Base-by-base conservation (phyloP, 257 asterid species). In the Nemophila menziesii region DNA sequence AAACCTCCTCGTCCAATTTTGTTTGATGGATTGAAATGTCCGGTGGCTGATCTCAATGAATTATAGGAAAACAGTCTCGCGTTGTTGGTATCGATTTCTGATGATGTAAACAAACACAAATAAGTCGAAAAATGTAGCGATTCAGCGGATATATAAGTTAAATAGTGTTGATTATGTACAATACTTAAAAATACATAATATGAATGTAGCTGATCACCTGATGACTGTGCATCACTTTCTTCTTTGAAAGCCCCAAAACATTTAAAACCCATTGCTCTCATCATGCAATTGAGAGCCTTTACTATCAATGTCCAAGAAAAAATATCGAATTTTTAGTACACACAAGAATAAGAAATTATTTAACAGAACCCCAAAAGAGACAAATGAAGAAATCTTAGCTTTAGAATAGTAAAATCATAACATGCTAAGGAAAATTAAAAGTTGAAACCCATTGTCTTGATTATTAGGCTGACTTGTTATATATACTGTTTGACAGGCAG, bases 1-100 rank as follows among this genome's bases (percentile, higher is more conserved):
- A 66, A 86, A 39, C 96, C 96, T 20, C 96, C 96, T 48, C 81
- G 54, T 39, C 96, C 96, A 19, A 82, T 72, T 68, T 48, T 81
- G 74, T 78, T 82, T 4, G 83, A 70, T 27, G 69, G 75, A 42
- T 82, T 75, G 48, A 86, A 86, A 56, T 60, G 52, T 20, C 63
- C 60, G 1, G 94, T 82, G 2, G 96, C 96, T 54, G 92, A 78
- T 48, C 80, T 69, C 64, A 86, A 49, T 2, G 79, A 60, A 38
- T 73, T 64, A 42, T 41, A 63, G 15, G 90, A 54, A 49, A 80
- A 72, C 50, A 77, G 58, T 65, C 69, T 71, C 5, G 74, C 79
- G 46, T 76, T 75, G 64, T 63, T 70, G 40, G 77, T 67, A 7
- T 61, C 54, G 52, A 78, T 62, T 44, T 57, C 93, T 78, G 63